Evolutionary conservation across 176 grass and related monocot species (phyloP).

Genomic region (sorghum (Sorghum bicolor)): DNA sequence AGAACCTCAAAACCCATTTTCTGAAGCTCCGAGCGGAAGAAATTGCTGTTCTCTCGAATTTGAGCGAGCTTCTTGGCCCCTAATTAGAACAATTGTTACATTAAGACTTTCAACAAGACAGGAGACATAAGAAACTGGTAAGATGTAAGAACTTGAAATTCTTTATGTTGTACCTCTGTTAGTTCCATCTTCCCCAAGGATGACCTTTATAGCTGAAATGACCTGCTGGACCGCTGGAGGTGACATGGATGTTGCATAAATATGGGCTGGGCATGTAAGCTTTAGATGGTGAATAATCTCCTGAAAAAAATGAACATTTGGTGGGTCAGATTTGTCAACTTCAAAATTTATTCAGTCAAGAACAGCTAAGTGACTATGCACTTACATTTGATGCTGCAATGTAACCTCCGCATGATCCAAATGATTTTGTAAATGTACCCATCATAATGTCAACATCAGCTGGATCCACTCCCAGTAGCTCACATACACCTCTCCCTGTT

Average conservation of each 20-base stretch:
- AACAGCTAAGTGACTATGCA: conserved; percentile 1
- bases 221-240: conserved; percentile 93
- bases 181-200: conserved; percentile 91
- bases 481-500: conserved; percentile 80
- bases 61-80: conserved; percentile 83
- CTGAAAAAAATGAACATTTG: conserved; percentile 38
- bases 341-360: conserved; percentile 14
- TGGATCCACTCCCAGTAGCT: conserved; percentile 86
- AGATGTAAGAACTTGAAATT: background rate
- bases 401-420: conserved; percentile 90
- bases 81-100: conserved; percentile 34
- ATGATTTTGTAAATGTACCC: conserved; percentile 98
- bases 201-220: conserved; percentile 83
- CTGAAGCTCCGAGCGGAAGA: conserved; percentile 87
- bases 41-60: conserved; percentile 96
- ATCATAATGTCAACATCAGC: conserved; percentile 95
- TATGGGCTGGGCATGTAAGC: conserved; percentile 74
- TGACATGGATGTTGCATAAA: conserved; percentile 96
- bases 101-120: conserved; percentile 31
- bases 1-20: conserved; percentile 98
- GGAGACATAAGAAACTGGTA: background rate
- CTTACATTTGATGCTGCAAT: conserved; percentile 87
- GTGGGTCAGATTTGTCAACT: conserved; percentile 23
- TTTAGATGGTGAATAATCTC: conserved; percentile 92
- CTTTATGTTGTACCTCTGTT: conserved; percentile 60